Percentiles rank a stretch among this genome's conserved stretches.
Conservation (phyloP, 2,329 filamentous ascomycete species). For the Apiospora phragmitis region DNA sequence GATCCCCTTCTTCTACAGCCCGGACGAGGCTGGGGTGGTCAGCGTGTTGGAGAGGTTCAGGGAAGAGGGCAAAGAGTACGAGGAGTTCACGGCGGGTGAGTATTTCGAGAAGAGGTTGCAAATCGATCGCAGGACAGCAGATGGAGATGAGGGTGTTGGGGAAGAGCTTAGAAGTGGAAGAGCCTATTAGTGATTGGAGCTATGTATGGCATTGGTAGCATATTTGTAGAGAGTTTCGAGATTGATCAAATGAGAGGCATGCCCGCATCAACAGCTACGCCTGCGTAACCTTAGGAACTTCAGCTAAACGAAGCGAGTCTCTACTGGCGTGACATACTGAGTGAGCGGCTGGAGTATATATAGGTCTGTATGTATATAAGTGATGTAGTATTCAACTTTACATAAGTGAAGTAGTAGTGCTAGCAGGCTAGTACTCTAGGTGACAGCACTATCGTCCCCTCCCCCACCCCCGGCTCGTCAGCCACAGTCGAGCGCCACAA, state of each 20-base stretch:
- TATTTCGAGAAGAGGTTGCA: slow-evolving; percentile 16
- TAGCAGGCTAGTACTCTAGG: too few relatives aligned
- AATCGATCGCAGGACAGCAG: slow-evolving; percentile 14
- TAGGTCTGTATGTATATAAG: background rate
- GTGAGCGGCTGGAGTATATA: background rate
- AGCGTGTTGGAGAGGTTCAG: slow-evolving; percentile 6
- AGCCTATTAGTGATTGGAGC: background rate
- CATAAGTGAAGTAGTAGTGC: too few relatives aligned
- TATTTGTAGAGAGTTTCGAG: background rate
- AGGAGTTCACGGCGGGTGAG: slow-evolving; percentile 14
- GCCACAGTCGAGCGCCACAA: background rate
- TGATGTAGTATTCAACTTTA: background rate
- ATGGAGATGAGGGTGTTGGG: background rate
- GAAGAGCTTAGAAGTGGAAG: background rate
- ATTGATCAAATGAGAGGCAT: background rate
- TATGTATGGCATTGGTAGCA: background rate
- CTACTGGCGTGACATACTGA: background rate
- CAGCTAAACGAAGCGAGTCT: background rate
- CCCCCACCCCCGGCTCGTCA: too few relatives aligned
- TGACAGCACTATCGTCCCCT: too few relatives aligned
- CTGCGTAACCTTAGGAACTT: background rate
- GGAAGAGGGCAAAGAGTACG: slow-evolving; percentile 11
- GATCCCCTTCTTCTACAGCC: slow-evolving; percentile 15
- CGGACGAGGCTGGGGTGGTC: slow-evolving; percentile 13
- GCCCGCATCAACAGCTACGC: background rate